Evolutionary conservation across 1,284 basidiomycete species (phyloP).

Genomic region (Sphaerobolus stellatus): DNA sequence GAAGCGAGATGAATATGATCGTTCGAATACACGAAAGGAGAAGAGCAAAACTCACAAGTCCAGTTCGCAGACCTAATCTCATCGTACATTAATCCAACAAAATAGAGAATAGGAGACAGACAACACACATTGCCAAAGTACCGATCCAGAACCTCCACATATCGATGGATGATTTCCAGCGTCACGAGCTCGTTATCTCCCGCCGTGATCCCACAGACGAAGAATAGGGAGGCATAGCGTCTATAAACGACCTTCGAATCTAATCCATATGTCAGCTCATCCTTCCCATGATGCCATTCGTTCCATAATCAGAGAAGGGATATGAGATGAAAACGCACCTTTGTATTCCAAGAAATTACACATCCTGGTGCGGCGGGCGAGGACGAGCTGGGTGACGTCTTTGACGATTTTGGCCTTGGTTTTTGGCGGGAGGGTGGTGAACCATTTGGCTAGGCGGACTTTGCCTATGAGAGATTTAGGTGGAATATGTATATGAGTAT

Average conservation of each 20-base stretch:
- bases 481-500: background rate
- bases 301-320: background rate
- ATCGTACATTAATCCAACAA: background rate
- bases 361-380: slow-evolving; percentile 95
- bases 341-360: slow-evolving; percentile 99
- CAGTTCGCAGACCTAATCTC: slow-evolving; percentile 86
- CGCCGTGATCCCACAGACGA: slow-evolving; percentile 89
- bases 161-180: slow-evolving; percentile 96
- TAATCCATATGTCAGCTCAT: slow-evolving; percentile 29
- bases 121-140: slow-evolving; percentile 95
- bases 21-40: background rate
- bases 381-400: slow-evolving; percentile 97
- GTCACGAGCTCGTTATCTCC: slow-evolving; percentile 92
- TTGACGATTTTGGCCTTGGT: slow-evolving; percentile 98
- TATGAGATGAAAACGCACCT: slow-evolving; percentile 50
- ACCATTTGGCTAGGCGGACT: slow-evolving; percentile 97
- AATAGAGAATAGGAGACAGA: background rate
- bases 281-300: slow-evolving; percentile 1
- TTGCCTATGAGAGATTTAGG: slow-evolving; percentile 3
- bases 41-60: slow-evolving; percentile 65
- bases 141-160: slow-evolving; percentile 97
- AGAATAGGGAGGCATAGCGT: slow-evolving; percentile 97
- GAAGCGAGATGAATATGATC: background rate
- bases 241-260: slow-evolving; percentile 97
- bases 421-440: slow-evolving; percentile 92